Conservation (phyloP, 805 yeast species). For the Yueomyces sp. region DNA sequence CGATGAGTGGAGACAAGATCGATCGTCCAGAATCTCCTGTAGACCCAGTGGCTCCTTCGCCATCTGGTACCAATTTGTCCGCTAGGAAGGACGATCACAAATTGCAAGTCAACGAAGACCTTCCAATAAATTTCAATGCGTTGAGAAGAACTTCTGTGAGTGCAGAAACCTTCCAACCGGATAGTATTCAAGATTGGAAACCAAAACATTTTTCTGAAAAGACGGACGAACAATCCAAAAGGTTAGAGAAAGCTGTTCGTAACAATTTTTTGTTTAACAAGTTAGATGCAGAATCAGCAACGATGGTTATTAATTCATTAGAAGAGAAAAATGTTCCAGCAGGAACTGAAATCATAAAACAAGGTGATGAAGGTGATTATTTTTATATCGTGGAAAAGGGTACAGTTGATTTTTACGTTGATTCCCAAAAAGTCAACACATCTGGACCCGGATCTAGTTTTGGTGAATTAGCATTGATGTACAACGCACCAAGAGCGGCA, state of each 20-base stretch:
- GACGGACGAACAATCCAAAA: constrained; percentile 45
- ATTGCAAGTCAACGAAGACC: neutral
- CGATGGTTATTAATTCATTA: constrained; percentile 72
- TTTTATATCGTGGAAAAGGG: constrained; percentile 31
- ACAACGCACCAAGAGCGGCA: constrained; percentile 95
- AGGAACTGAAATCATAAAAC: constrained; percentile 33
- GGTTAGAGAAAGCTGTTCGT: constrained; percentile 58
- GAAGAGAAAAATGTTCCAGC: constrained; percentile 51
- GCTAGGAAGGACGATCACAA: neutral
- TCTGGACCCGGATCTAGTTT: constrained; percentile 83
- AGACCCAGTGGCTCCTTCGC: neutral
- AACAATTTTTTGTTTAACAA: constrained; percentile 77
- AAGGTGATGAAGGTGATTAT: constrained; percentile 12
- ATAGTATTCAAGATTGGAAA: constrained; percentile 60
- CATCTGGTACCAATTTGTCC: neutral
- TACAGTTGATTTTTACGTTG: constrained; percentile 64
- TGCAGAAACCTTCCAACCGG: constrained; percentile 78
- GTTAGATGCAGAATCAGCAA: constrained; percentile 64
- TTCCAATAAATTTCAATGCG: constrained; percentile 56
- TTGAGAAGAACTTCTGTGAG: constrained; percentile 81
- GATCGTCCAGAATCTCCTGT: neutral
- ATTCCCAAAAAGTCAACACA: constrained; percentile 49
- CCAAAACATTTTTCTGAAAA: constrained; percentile 46
- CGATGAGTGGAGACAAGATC: neutral
- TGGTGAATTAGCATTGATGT: constrained; percentile 96